These are phyloP conservation scores for Xylaria curta DNA, from an alignment of 495 filamentous ascomycete species.

Conservation along the genomic window DNA sequence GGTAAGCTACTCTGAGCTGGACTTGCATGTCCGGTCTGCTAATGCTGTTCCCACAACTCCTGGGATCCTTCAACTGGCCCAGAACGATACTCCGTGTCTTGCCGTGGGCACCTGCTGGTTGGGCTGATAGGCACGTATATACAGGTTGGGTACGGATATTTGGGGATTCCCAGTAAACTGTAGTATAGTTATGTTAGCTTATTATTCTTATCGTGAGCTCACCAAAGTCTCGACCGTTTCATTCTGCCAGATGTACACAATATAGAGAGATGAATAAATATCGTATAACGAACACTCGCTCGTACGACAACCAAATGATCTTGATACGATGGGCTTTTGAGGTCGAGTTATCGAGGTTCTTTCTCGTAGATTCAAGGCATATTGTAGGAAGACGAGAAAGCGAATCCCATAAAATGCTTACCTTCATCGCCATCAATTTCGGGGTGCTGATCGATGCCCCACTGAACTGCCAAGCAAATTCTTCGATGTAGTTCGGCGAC, in stretches of 20 bases:
- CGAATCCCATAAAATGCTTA: neutral
- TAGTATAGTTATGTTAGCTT: neutral
- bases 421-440: neutral
- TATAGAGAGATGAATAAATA: neutral
- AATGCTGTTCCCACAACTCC: neutral
- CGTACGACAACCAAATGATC: neutral
- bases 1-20: neutral
- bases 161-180: neutral
- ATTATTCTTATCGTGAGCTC: neutral
- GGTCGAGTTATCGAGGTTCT: too few species aligned
- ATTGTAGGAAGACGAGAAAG: too few species aligned
- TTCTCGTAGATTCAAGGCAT: neutral
- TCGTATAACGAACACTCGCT: neutral
- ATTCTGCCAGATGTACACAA: neutral
- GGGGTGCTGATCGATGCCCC: neutral
- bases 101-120: neutral
- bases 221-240: neutral
- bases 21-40: neutral
- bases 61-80: neutral
- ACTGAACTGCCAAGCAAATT: slow-evolving; percentile 9
- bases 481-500: neutral
- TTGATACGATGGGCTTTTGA: neutral
- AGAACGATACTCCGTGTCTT: slow-evolving; percentile 9
- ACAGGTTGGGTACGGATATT: neutral
- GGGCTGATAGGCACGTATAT: neutral